Evolutionary conservation across 768 basidiomycete genomes (phyloP), one percentile per base, ranked within the genome.

Genomic region (Xerocomus potaroensis): DNA sequence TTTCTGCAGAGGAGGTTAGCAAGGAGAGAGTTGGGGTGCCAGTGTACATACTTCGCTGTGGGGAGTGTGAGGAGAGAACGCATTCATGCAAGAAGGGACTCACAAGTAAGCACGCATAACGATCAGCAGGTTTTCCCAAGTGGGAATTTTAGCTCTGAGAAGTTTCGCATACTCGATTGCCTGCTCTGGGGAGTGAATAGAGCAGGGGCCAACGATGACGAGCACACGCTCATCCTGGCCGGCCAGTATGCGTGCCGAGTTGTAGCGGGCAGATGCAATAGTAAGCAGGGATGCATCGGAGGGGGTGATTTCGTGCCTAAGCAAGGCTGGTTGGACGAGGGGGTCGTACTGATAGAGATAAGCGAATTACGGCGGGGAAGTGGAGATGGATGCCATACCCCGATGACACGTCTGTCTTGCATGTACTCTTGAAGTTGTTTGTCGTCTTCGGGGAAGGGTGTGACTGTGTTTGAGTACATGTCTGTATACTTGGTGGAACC

Each of bases 61-160:
- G n/a, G n/a, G 18, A 27, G 14, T 68, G 73, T 69, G 54, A 70
- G 74, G 51, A 33, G 60, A 44, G 47, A 36, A 58, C 31, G 23
- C 6, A 15, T 16, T 8, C 14, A 47, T 29, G 40, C 26, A 27
- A 27, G 26, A 45, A 27, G 40, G 22, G 31, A 50, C 91, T 66
- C 61, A 94, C 91, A 90, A 97, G 78, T 98, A 98, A 46, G 91
- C 84, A 33, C 96, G 80, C 96, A 99, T 99, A 66, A 98, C 71
- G 62, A 99, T 87, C 59, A 88, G 74, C 41, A 99, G 75, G 57
- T 93, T 88, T 43, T 73, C 74, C 79, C 82, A 86, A 16, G 73
- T 67, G 15, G 77, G 72, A 35, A 84, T 76, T 69, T 83, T 86
- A 4, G 69, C 72, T 62, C 78, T 87, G 62, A 89, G 78, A 37